A percentile compares a stretch with the other conserved stretches of the same genome.
Evolutionary conservation across 2,329 filamentous ascomycete species (phyloP).

Genomic region (Juglanconis juglandina): DNA sequence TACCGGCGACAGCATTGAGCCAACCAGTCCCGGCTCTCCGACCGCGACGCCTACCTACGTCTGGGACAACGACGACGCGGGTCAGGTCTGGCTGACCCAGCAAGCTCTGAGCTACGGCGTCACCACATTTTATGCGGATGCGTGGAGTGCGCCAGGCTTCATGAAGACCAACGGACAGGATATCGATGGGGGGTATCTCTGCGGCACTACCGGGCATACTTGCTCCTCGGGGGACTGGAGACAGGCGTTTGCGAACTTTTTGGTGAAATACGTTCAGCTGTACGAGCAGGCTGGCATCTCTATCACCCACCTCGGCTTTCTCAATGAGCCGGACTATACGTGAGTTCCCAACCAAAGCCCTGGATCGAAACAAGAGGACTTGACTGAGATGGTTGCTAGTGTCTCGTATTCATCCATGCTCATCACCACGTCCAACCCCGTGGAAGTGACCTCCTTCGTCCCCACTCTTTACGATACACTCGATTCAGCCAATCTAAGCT

Average conservation of each 20-base stretch:
- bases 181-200: conserved; percentile 41
- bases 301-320: conserved; percentile 44
- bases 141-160: conserved; percentile 48
- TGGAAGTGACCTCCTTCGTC: conserved; percentile 56
- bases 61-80: conserved; percentile 33
- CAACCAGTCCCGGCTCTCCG: conserved; percentile 28
- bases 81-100: conserved; percentile 40
- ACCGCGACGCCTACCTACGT: conserved; percentile 29
- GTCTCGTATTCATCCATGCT: conserved; percentile 44
- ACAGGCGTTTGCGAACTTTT: conserved; percentile 45
- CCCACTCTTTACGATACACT: conserved; percentile 42
- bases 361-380: not conserved
- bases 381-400: not conserved
- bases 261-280: conserved; percentile 44
- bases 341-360: conserved; percentile 11
- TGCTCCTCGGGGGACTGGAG: conserved; percentile 44
- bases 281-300: conserved; percentile 42
- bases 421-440: conserved; percentile 83
- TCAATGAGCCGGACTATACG: conserved; percentile 44
- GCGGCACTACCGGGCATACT: conserved; percentile 37
- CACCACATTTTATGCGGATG: conserved; percentile 44
- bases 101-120: conserved; percentile 35
- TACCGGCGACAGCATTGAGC: conserved; percentile 27
- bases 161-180: conserved; percentile 49
- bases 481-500: conserved; percentile 28